These are phyloP conservation scores for Penicillium subrubescens DNA, from an alignment of 495 filamentous ascomycete genomes.

Conservation along the genomic window DNA sequence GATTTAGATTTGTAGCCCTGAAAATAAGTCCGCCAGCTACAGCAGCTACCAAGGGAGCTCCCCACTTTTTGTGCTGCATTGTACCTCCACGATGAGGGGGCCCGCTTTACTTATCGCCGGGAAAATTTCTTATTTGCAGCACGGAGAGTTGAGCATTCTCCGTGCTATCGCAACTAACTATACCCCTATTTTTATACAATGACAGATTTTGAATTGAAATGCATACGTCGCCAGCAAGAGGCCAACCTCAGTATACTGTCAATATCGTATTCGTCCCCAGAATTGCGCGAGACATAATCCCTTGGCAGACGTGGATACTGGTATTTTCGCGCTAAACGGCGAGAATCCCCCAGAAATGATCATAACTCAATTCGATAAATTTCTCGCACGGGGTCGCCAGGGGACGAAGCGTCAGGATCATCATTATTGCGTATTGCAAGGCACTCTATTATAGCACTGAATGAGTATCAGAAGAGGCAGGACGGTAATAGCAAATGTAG, in stretches of 20 bases:
- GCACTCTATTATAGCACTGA: too few species aligned
- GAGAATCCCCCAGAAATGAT: conserved; percentile 44
- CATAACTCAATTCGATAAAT: conserved; percentile 18
- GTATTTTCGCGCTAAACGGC: conserved; percentile 20
- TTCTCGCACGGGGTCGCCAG: conserved; percentile 37
- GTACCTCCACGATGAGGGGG: conserved; percentile 5
- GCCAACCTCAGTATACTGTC: not conserved
- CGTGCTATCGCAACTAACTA: not conserved
- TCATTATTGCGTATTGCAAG: not conserved
- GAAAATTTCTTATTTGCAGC: conserved; percentile 14
- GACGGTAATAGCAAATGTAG: not conserved
- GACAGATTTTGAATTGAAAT: not conserved
- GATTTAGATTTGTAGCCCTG: too few species aligned
- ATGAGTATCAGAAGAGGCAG: not conserved
- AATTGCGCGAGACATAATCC: not conserved
- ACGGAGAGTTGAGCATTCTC: not conserved
- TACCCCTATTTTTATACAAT: not conserved
- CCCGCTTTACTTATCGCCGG: conserved; percentile 10
- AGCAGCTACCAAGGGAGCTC: conserved; percentile 1
- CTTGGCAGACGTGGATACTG: conserved; percentile 39
- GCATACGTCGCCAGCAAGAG: not conserved
- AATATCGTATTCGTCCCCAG: not conserved
- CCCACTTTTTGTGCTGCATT: conserved; percentile 8
- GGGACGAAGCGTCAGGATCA: conserved; percentile 27
- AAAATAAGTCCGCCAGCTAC: not conserved